These are phyloP conservation scores for Mrakia frigida DNA, from an alignment of 768 basidiomycete species.

Conservation along the genomic window DNA sequence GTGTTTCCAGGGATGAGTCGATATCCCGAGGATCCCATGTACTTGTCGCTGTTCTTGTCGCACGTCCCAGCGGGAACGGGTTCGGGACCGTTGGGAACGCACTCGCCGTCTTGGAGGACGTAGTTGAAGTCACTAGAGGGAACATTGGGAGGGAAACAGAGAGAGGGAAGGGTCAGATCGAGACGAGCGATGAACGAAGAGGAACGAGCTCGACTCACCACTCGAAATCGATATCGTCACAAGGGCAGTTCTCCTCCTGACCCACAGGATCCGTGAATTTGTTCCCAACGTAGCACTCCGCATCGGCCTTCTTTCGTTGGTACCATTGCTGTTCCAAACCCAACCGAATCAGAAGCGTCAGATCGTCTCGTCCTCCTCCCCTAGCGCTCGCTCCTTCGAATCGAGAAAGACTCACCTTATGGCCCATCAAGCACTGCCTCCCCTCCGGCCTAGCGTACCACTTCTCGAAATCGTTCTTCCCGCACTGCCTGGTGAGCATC, in stretches of 20 bases:
- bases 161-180: background rate
- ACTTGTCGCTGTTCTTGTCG: slow-evolving; percentile 56
- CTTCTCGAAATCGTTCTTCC: slow-evolving; percentile 65
- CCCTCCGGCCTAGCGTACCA: slow-evolving; percentile 75
- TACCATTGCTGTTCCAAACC: slow-evolving; percentile 99
- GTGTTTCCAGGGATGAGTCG: slow-evolving; percentile 88
- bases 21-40: slow-evolving; percentile 85
- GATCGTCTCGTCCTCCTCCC: background rate
- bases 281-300: slow-evolving; percentile 81
- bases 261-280: slow-evolving; percentile 82
- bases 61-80: slow-evolving; percentile 74
- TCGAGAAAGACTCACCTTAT: slow-evolving; percentile 56
- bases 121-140: slow-evolving; percentile 77
- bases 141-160: too few relatives aligned
- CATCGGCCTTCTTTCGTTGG: slow-evolving; percentile 69
- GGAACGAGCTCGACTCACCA: slow-evolving; percentile 55
- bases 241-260: slow-evolving; percentile 73
- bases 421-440: slow-evolving; percentile 85
- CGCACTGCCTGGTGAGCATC: slow-evolving; percentile 65
- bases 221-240: slow-evolving; percentile 84
- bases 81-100: slow-evolving; percentile 82
- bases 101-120: slow-evolving; percentile 64
- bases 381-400: too few relatives aligned
- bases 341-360: background rate
- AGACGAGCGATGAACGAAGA: too few relatives aligned